phyloP scores from a whole-genome alignment of 2,329 filamentous ascomycete species.

The Akanthomyces dipterigenus region DNA sequence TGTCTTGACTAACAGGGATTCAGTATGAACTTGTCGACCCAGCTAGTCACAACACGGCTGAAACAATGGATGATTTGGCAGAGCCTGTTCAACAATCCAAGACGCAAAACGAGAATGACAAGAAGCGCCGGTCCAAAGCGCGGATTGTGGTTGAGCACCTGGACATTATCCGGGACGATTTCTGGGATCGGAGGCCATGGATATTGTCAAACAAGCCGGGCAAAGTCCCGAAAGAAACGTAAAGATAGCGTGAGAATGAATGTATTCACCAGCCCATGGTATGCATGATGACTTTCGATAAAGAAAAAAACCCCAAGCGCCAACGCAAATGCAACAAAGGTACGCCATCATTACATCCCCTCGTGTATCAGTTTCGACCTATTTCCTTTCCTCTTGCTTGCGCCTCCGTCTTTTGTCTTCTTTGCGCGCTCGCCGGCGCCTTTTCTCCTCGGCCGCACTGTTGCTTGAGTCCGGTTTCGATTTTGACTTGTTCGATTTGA shows the following conservation, averaged over 20 bases:
- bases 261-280: neutral
- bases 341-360: neutral
- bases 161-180: constrained; percentile 92
- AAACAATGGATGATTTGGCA: constrained; percentile 41
- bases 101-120: constrained; percentile 76
- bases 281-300: neutral
- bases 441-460: constrained; percentile 36
- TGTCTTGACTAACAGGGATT: constrained; percentile 19
- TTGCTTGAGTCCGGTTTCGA: constrained; percentile 24
- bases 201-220: constrained; percentile 68
- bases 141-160: constrained; percentile 75
- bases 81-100: constrained; percentile 58
- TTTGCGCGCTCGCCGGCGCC: constrained; percentile 35
- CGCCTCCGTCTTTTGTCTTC: constrained; percentile 36
- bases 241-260: constrained; percentile 10
- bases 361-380: neutral
- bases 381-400: constrained; percentile 22
- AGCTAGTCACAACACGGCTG: constrained; percentile 36
- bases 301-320: neutral
- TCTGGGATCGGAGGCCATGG: constrained; percentile 87
- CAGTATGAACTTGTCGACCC: constrained; percentile 67
- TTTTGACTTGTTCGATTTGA: constrained; percentile 23
- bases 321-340: constrained; percentile 5
- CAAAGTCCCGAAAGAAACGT: constrained; percentile 57
- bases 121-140: constrained; percentile 74